Evolutionary conservation across 129 eudicot genomes (phyloP), one percentile per base, ranked within the genome.

Genomic region (Escallonia rubra): DNA sequence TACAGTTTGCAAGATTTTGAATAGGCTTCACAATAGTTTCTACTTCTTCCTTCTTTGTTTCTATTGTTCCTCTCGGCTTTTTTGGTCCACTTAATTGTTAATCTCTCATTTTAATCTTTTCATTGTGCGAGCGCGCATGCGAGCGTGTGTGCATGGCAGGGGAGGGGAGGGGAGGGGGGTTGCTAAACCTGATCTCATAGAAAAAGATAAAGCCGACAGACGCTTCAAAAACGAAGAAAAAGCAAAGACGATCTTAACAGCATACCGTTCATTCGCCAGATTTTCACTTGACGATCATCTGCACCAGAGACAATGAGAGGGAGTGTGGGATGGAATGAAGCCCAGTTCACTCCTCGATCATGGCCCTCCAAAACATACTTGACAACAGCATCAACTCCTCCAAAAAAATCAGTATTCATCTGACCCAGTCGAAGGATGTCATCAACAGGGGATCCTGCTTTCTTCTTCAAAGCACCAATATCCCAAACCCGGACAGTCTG

Each of bases 261-360:
- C 81, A 76, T 63, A 76, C 86, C 86, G 54, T 76, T 81, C 86
- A 81, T 81, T 4, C 86, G 86, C 86, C 86, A 81, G 73, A 81
- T 41, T 59, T 81, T 81, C 73, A 81, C 75, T 46, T 76, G 79
- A 58, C 86, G 82, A 41, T 81, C 86, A 76, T 81, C 86, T 49
- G 86, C 86, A 41, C 86, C 82, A 43, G 86, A 81, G 41, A 81
- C 86, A 81, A 81, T 76, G 7, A 81, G 43, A 50, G 86, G 86
- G 65, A 81, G 67, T 5, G 82, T 81, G 42, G 86, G 86, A 72
- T 81, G 86, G 57, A 81, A 81, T 46, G 86, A 39, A 63, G 86
- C 86, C 86, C 82, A 81, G 55, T 81, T 81, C 41, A 81, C 86
- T 14, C 86, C 86, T 59, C 86, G 69, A 45, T 81, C 86, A 76